Evolutionary conservation across 768 basidiomycete genomes (phyloP), one percentile per base, ranked within the genome.

Genomic region (Agaricus subrufescens): DNA sequence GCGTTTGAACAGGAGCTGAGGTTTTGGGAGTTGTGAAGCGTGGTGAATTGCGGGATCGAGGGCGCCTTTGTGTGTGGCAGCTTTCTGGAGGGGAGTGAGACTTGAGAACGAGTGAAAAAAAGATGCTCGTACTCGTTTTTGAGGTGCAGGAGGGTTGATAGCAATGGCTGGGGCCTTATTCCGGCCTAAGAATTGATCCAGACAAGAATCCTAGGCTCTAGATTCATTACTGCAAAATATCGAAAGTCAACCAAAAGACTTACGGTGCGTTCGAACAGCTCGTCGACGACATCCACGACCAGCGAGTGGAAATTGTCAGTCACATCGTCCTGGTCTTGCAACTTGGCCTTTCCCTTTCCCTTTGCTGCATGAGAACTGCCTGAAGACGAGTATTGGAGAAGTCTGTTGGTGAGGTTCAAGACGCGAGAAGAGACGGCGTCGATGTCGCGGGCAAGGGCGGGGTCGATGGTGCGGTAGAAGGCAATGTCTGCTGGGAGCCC

Each of bases 401-500:
- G 73, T 52, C 74, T 75, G 65, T 89, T 87, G 1, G 87, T 81
- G 23, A 94, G 63, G 7, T 74, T 68, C 23, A 97, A 76, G 2
- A 95, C 77, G 30, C 83, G 77, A 14, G 77, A 70, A 0, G 90
- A 87, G 54, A 89, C 80, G 3, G 65, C 68, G 63, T 98, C 94
- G 37, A 97, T 70, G 42, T 85, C 81, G 52, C 75, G 74, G 1
- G 86, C 87, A 52, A 97, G 77, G 1, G 71, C 74, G 3, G 80
- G 70, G 67, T 95, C 88, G 59, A 98, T 82, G 2, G 94, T 90
- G 25, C 91, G 87, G 70, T 97, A 91, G 69, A 94, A 98, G n/a
- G 77, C 71, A 55, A 98, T 75, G 72, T 98, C 95, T 12, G 74
- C 60, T 2, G 93, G 87, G 3, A 92, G 73, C 1, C 73, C 71